These are phyloP conservation scores for Puccinia polysora DNA, from an alignment of 1,284 basidiomycete species.

Conservation along the genomic window DNA sequence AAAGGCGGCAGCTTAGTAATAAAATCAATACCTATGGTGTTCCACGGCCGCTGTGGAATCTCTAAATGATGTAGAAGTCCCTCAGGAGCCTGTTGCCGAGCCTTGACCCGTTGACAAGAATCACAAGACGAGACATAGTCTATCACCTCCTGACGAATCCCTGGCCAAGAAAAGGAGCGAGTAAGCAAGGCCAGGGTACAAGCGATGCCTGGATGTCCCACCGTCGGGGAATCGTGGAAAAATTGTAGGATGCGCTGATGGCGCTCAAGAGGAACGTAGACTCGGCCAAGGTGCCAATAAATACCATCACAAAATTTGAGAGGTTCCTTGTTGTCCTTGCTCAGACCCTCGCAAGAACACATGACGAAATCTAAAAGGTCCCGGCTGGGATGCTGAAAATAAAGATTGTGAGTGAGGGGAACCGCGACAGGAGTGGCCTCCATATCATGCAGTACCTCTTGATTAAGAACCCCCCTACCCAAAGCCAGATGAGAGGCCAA, in stretches of 20 bases:
- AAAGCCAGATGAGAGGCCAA: too few species aligned
- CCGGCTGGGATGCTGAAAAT: not conserved
- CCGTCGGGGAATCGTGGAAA: not conserved
- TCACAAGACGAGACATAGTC: conserved; percentile 8
- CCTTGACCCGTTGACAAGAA: not conserved
- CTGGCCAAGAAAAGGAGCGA: conserved; percentile 15
- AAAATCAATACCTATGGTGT: conserved; percentile 19
- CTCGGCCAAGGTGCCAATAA: not conserved
- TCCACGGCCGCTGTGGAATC: not conserved
- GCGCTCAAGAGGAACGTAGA: not conserved
- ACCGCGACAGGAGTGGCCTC: not conserved
- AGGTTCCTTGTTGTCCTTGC: not conserved
- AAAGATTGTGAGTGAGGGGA: not conserved
- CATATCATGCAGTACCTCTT: not conserved
- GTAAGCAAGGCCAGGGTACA: not conserved
- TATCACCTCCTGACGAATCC: not conserved
- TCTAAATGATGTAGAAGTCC: not conserved
- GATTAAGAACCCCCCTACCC: not conserved
- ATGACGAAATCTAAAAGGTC: not conserved
- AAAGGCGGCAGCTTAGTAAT: conserved; percentile 19
- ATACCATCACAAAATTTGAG: not conserved
- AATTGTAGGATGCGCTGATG: not conserved
- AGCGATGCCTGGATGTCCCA: not conserved
- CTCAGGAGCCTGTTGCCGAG: not conserved
- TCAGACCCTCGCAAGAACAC: not conserved